phyloP scores from a whole-genome alignment of 306 rosid species.

The Rosa chinensis region DNA sequence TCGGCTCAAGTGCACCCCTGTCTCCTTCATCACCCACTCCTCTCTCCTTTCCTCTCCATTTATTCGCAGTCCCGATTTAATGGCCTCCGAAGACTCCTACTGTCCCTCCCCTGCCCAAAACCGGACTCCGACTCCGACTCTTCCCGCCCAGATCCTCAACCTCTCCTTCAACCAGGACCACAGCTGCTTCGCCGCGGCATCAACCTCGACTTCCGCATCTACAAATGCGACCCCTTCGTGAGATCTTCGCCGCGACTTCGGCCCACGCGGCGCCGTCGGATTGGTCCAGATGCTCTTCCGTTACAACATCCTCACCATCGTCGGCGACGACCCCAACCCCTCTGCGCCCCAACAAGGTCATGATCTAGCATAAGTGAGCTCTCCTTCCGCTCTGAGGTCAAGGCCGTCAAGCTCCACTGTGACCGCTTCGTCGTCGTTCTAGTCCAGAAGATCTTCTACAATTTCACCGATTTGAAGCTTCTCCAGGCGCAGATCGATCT shows the following conservation, averaged over 20 bases:
- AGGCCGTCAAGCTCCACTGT: conserved; percentile 55
- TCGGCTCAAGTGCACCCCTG: too few species aligned
- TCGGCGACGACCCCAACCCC: too few species aligned
- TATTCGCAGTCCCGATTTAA: too few species aligned
- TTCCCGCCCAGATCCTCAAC: too few species aligned
- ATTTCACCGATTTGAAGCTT: conserved; percentile 52
- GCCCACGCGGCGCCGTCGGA: conserved; percentile 52
- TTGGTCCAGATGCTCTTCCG: conserved; percentile 67
- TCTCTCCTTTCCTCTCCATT: too few species aligned
- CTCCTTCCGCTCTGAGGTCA: conserved; percentile 62
- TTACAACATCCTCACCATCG: too few species aligned
- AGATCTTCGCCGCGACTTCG: conserved; percentile 66
- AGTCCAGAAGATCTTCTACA: conserved; percentile 65
- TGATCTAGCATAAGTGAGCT: too few species aligned
- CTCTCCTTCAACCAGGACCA: conserved; percentile 74
- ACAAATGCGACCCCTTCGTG: conserved; percentile 80
- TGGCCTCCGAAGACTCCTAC: too few species aligned
- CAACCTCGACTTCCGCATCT: conserved; percentile 63
- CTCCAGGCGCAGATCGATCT: conserved; percentile 72
- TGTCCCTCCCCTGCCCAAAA: too few species aligned
- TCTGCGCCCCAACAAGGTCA: too few species aligned
- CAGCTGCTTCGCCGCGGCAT: conserved; percentile 73
- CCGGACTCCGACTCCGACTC: too few species aligned
- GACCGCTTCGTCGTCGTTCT: conserved; percentile 63
- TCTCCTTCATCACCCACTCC: too few species aligned